phyloP scores from a whole-genome alignment of 2,329 filamentous ascomycete species.

The Alternaria sp. region DNA sequence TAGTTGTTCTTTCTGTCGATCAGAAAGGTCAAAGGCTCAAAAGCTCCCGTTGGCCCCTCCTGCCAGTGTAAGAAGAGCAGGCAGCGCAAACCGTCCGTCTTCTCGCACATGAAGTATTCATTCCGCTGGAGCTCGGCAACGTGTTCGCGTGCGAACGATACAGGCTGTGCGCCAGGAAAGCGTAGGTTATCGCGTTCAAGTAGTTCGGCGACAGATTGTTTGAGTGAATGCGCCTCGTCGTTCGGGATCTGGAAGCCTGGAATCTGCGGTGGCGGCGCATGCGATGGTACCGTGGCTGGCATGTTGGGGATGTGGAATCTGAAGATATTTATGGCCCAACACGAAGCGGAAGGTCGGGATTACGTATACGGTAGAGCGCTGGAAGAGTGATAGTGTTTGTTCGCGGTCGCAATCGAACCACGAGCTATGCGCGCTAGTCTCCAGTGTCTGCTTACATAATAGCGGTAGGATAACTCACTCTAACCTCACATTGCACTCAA shows the following conservation, averaged over 20 bases:
- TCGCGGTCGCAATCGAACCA: not conserved
- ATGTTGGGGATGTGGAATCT: conserved; percentile 14
- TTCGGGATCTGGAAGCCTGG: conserved; percentile 42
- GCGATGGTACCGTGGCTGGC: conserved; percentile 30
- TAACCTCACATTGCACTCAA: not conserved
- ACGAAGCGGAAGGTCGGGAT: not conserved
- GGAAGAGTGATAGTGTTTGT: not conserved
- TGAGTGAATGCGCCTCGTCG: conserved; percentile 61
- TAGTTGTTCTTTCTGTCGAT: conserved; percentile 99
- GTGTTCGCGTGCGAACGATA: conserved; percentile 86
- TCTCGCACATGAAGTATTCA: conserved; percentile 98
- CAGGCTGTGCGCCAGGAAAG: conserved; percentile 93
- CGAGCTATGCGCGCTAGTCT: conserved; percentile 11
- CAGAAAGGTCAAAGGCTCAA: conserved; percentile 74
- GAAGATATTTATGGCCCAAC: not conserved
- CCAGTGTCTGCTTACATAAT: conserved; percentile 13
- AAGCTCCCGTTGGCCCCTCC: conserved; percentile 47
- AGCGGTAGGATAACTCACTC: not conserved
- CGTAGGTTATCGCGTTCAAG: conserved; percentile 71
- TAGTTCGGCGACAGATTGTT: conserved; percentile 75
- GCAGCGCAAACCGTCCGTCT: conserved; percentile 95
- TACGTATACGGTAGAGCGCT: not conserved
- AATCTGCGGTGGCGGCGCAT: conserved; percentile 48
- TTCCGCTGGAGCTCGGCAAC: conserved; percentile 79
- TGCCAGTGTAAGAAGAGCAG: conserved; percentile 87